phyloP scores from a whole-genome alignment of 75 land plant species.

The Azolla pinnata region DNA sequence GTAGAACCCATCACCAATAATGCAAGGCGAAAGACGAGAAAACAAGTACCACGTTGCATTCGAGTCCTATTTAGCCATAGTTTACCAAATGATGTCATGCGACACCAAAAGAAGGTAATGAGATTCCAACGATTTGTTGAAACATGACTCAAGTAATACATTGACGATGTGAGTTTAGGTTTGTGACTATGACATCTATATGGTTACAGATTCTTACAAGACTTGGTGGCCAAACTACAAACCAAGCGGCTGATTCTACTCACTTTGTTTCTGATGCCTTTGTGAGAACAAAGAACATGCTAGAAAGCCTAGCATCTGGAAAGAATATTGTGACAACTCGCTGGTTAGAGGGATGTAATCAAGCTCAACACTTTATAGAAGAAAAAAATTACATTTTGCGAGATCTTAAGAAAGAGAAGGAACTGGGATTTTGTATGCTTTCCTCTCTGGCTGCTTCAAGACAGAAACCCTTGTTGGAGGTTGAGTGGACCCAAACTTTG shows the following conservation, averaged over 20 bases:
- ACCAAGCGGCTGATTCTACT: conserved; percentile 60
- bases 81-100: conserved; percentile 47
- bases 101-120: conserved; percentile 73
- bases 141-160: too few species aligned
- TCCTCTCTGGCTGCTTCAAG: conserved; percentile 56
- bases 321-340: conserved; percentile 67
- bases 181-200: too few species aligned
- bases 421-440: conserved; percentile 79
- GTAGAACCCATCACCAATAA: too few species aligned
- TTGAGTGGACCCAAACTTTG: too few species aligned
- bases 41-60: conserved; percentile 31
- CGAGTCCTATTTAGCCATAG: conserved; percentile 76
- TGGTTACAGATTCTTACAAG: conserved; percentile 52
- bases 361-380: conserved; percentile 59
- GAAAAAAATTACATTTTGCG: conserved; percentile 64
- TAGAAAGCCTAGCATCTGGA: conserved; percentile 79
- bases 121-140: too few species aligned
- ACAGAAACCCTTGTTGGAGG: conserved; percentile 67
- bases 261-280: conserved; percentile 85
- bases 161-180: too few species aligned
- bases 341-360: conserved; percentile 82
- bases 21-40: conserved; percentile 40
- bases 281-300: conserved; percentile 83
- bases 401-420: conserved; percentile 81
- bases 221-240: conserved; percentile 39